Conservation (phyloP, 2,329 filamentous ascomycete species). For the Pleoardoris graminearum region DNA sequence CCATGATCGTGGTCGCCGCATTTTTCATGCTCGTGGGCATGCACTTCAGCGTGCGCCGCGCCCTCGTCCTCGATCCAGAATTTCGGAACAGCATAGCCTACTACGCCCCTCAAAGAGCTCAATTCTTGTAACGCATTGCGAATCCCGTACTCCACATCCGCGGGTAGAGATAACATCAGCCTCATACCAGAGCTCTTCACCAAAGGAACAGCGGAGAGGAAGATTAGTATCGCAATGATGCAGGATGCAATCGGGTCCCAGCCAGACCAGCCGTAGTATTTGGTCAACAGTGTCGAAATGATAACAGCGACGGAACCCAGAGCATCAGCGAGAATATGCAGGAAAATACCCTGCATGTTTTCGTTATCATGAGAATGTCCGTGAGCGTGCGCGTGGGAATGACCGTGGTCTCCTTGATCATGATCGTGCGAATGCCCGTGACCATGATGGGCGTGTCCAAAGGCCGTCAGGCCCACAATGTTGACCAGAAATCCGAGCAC, state of each 20-base stretch:
- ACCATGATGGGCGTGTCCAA: conserved; percentile 63
- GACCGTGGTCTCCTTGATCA: conserved; percentile 46
- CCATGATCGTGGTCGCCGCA: conserved; percentile 33
- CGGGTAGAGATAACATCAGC: conserved; percentile 81
- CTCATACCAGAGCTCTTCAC: conserved; percentile 83
- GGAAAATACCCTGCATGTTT: conserved; percentile 97
- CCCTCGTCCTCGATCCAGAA: conserved; percentile 85
- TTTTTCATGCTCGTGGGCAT: conserved; percentile 46
- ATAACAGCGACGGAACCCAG: conserved; percentile 94
- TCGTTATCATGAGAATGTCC: conserved; percentile 78
- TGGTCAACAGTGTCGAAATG: conserved; percentile 83
- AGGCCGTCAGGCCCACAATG: conserved; percentile 85
- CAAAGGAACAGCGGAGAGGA: conserved; percentile 86
- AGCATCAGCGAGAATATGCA: conserved; percentile 93
- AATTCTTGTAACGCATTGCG: conserved; percentile 85
- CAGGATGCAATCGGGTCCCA: conserved; percentile 96
- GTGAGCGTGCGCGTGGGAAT: conserved; percentile 48
- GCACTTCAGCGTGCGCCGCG: conserved; percentile 45
- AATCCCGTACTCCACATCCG: conserved; percentile 82
- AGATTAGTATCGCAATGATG: conserved; percentile 89
- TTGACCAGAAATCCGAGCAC: conserved; percentile 86
- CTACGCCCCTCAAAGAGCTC: conserved; percentile 78
- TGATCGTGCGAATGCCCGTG: conserved; percentile 53
- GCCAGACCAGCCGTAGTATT: conserved; percentile 85
- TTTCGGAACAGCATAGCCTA: conserved; percentile 81